These are phyloP conservation scores for Aspergillus sp. DNA, from an alignment of 2,329 filamentous ascomycete genomes.

Conservation along the genomic window DNA sequence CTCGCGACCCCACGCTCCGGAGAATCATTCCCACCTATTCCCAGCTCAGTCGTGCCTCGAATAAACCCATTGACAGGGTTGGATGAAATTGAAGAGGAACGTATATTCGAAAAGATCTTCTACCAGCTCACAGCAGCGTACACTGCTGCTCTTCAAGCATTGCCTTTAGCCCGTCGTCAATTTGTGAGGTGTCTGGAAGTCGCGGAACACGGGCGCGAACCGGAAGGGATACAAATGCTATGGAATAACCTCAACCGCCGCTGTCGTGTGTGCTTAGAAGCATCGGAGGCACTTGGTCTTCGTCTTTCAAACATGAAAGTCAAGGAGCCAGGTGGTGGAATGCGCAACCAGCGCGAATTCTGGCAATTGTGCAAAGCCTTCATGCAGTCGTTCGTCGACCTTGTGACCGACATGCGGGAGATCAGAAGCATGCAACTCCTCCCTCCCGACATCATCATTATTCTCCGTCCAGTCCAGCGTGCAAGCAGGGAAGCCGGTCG, in stretches of 20 bases:
- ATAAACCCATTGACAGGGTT: constrained; percentile 53
- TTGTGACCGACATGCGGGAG: constrained; percentile 41
- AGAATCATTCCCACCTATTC: constrained; percentile 60
- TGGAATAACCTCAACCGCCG: constrained; percentile 66
- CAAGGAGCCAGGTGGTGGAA: constrained; percentile 70
- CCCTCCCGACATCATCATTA: constrained; percentile 59
- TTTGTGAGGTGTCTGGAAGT: constrained; percentile 56
- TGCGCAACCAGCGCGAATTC: constrained; percentile 49
- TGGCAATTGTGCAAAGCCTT: constrained; percentile 61
- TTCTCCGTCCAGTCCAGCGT: constrained; percentile 73
- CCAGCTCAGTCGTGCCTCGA: constrained; percentile 41
- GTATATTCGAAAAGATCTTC: constrained; percentile 74
- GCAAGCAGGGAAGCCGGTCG: constrained; percentile 72
- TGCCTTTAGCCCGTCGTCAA: constrained; percentile 62
- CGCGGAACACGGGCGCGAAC: constrained; percentile 52
- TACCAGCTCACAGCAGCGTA: constrained; percentile 64
- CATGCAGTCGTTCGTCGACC: constrained; percentile 41
- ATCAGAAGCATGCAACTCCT: constrained; percentile 42
- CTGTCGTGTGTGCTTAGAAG: constrained; percentile 61
- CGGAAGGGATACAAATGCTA: constrained; percentile 53
- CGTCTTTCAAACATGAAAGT: constrained; percentile 73
- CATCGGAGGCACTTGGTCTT: constrained; percentile 63
- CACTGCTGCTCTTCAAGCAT: constrained; percentile 61
- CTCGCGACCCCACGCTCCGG: constrained; percentile 67
- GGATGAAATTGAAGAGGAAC: constrained; percentile 64